These are phyloP conservation scores for Acanthamoeba sp. DNA, from an alignment of 208 protist species.

Conservation along the genomic window DNA sequence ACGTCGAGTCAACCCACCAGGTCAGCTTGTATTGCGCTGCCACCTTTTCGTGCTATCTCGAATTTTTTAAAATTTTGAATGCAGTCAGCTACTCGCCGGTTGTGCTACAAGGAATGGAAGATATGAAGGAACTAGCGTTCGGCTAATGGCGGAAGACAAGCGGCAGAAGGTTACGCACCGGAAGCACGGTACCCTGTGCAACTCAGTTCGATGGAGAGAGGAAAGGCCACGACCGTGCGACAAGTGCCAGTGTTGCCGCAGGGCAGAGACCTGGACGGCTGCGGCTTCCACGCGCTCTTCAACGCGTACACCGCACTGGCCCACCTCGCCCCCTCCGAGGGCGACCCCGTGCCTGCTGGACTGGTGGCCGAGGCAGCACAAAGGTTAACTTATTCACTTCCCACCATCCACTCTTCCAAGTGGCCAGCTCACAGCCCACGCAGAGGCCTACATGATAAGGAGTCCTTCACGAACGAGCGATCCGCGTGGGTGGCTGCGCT, in stretches of 20 bases:
- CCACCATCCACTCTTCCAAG: background rate
- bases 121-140: no score
- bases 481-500: background rate
- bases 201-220: no score
- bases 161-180: no score
- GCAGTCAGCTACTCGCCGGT: no score
- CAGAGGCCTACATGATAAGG: background rate
- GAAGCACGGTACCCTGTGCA: no score
- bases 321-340: background rate
- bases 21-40: no score
- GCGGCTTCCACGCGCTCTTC: constrained; percentile 38
- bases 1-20: no score
- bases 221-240: background rate
- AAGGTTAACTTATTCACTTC: background rate
- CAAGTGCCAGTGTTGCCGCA: background rate
- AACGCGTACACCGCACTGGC: background rate
- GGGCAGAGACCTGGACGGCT: constrained; percentile 15
- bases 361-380: background rate
- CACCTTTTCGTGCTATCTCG: no score
- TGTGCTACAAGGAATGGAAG: no score
- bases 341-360: background rate
- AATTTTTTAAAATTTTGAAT: no score
- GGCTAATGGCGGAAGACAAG: no score
- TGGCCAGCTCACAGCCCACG: background rate
- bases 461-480: background rate